Evolutionary conservation across 257 asterid species (phyloP), one percentile per base, ranked within the genome.

Genomic region (Solanum peruvianum): DNA sequence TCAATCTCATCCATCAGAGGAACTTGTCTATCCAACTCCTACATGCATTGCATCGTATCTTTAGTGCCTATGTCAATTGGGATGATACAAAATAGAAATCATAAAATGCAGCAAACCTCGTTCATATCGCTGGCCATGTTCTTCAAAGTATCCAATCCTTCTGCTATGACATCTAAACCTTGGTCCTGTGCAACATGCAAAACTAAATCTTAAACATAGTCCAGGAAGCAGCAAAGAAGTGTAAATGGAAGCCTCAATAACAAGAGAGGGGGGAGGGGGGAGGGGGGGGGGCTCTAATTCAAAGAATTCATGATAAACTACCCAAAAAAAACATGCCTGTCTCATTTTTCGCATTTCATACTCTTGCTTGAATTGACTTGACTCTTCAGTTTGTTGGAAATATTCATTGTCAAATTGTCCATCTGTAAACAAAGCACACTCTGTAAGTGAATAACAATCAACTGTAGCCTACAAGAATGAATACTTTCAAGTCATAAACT

Each of bases 1-100:
- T 97, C 99, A 85, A 97, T 97, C 93, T 97, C 99, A 89, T 97
- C 99, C 99, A 97, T 93, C 71, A 97, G 94, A 86, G 99, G 99
- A 87, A 97, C 99, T 92, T 97, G 99, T 85, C 99, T 93, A 89
- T 97, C 99, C 84, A 96, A 67, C 91, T 97, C 99, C 99, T 97
- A 97, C 91, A 93, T 11, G 84, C 87, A 85, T 80, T 14, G n/a
- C 62, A 88, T 39, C 44, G 7, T 44, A 41, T 56, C 83, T 75
- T 89, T 78, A 42, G 25, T 13, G 41, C 39, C 70, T 72, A 37
- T 18, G 72, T 78, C 73, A 39, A 45, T 25, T 77, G 87, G 80
- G 88, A 83, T 47, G 85, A 88, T 23, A 90, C 27, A 52, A 85
- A 75, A 27, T 15, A 76, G 69, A 62, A 86, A 86, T 67, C 75